A percentile compares a stretch with the other conserved stretches of the same genome.
phyloP scores from a whole-genome alignment of 371 early-diverging fungal species.

The Haplosporangium sp. region DNA sequence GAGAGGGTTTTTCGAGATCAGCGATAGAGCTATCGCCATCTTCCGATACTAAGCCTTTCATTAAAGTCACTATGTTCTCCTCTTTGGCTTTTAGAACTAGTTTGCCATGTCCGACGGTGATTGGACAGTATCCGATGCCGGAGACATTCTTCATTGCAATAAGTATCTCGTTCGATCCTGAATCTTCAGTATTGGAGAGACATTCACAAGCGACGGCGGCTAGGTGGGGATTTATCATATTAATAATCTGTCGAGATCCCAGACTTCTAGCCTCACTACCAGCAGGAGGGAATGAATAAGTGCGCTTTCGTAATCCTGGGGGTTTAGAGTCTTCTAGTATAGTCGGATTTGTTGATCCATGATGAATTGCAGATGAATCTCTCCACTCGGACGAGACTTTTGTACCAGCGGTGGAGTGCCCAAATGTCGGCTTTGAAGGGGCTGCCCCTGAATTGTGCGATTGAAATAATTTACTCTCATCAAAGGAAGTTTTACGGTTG shows the following conservation, averaged over 20 bases:
- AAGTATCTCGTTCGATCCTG: conserved; percentile 18
- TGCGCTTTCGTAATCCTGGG: conserved; percentile 39
- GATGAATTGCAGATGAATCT: conserved; percentile 27
- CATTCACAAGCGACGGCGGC: conserved; percentile 49
- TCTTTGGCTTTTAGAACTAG: conserved; percentile 51
- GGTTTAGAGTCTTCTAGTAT: background rate
- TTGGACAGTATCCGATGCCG: conserved; percentile 43
- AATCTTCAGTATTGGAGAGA: conserved; percentile 26
- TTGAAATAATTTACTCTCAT: conserved; percentile 17
- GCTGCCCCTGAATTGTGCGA: background rate
- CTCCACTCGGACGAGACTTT: conserved; percentile 7
- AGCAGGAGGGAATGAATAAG: conserved; percentile 57
- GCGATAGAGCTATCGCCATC: background rate
- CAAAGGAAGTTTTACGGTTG: conserved; percentile 48
- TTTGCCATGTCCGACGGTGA: conserved; percentile 46
- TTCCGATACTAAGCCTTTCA: conserved; percentile 24
- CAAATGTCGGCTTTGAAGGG: conserved; percentile 6
- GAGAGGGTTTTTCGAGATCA: background rate
- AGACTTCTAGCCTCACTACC: conserved; percentile 13
- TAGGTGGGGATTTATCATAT: conserved; percentile 53
- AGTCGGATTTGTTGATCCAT: conserved; percentile 7
- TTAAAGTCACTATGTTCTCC: conserved; percentile 25
- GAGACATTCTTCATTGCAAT: conserved; percentile 52
- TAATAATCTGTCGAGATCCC: conserved; percentile 20
- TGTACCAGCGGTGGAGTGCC: background rate